Conservation (phyloP, 805 yeast species). For the Ogataea methanolica region DNA sequence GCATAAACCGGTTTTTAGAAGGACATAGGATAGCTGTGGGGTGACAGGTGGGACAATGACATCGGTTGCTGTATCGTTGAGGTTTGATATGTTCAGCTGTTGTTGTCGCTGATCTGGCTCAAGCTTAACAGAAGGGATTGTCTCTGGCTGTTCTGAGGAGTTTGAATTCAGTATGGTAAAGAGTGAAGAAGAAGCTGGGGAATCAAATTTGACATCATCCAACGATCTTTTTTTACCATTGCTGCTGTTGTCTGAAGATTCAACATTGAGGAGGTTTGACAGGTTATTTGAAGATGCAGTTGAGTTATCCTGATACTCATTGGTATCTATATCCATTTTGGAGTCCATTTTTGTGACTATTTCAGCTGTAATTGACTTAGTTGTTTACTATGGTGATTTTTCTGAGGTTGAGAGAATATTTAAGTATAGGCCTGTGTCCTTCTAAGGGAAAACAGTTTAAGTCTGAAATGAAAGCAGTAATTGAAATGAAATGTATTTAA, state of each 20-base stretch:
- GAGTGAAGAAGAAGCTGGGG: neutral
- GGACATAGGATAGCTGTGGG: constrained; percentile 68
- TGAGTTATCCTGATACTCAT: neutral
- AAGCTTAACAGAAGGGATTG: neutral
- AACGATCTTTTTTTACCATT: constrained; percentile 1
- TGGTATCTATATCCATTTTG: constrained; percentile 14
- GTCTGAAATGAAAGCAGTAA: too few relatives aligned
- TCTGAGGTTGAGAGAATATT: too few relatives aligned
- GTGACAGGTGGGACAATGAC: constrained; percentile 51
- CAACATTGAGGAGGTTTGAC: neutral
- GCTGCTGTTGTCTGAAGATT: neutral
- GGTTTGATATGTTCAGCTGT: too few relatives aligned
- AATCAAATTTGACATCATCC: neutral
- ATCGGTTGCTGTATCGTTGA: constrained; percentile 1
- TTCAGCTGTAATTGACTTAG: too few relatives aligned
- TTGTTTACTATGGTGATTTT: too few relatives aligned
- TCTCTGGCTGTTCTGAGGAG: neutral
- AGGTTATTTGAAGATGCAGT: neutral
- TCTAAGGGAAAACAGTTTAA: too few relatives aligned
- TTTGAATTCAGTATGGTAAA: neutral
- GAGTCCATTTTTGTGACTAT: constrained; percentile 8
- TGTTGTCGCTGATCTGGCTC: neutral
- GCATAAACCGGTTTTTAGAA: constrained; percentile 86
- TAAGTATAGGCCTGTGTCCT: too few relatives aligned
- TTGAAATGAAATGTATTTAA: too few relatives aligned